Evolutionary conservation across 495 filamentous ascomycete genomes (phyloP), one percentile per base, ranked within the genome.

Genomic region (Penicillium antarcticum): DNA sequence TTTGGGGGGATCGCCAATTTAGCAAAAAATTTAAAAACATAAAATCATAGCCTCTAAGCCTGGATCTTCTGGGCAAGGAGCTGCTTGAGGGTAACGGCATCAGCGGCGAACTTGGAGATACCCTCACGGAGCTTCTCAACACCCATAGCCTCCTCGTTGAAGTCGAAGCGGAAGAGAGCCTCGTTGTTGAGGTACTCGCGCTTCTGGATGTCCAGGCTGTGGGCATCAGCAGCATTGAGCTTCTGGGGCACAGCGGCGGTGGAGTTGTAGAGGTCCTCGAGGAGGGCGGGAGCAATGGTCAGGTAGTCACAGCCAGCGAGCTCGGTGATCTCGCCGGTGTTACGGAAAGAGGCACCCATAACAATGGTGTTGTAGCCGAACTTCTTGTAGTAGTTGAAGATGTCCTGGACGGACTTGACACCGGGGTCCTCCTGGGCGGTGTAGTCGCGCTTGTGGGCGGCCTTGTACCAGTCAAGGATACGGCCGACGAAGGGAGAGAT

Each of bases 321-420:
- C 82, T 99, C 95, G 38, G 87, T 96, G 75, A 99, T 95, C 79
- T 99, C 94, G 56, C 94, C 94, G 46, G 77, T 73, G 77, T 88
- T 96, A 63, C 94, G 81, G 89, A 99, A 99, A 12, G 91, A 96
- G 56, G 94, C 94, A 66, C 94, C 94, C 94, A 99, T 99, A 69
- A 99, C 94, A 63, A 95, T 95, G 71, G 94, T 98, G 61, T 94
- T 92, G 84, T 99, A 97, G 65, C 87, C 91, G 73, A 80, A 87
- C 81, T 97, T 99, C 89, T 99, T 99, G 86, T 99, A 99, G 88
- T 99, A 99, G 80, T 99, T 95, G 87, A 87, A 99, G 81, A 99
- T 99, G 69, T 60, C 65, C 83, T 96, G 82, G 62, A 99, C 95
- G 61, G 86, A 91, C 80, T 91, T 86, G 75, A 99, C 94, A 75